Base-by-base conservation (phyloP, 1,139 yeast genomes). In the Pichia sp. region DNA sequence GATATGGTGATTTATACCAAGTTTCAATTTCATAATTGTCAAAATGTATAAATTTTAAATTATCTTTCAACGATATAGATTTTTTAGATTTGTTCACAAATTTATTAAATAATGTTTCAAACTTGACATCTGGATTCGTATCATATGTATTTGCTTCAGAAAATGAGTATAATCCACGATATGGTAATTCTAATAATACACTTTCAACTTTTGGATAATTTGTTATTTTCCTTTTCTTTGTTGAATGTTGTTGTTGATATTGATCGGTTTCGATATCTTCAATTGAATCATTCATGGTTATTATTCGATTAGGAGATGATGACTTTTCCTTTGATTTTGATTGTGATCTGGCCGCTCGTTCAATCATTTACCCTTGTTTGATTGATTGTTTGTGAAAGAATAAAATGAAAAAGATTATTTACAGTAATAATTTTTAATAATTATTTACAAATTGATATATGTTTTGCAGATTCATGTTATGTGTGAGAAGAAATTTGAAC, bases 1-100 rank as follows among this genome's bases (percentile, higher is more conserved):
- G 97, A 64, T 88, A 93, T 1, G 98, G 98, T 0, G 97, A 85
- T 5, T 88, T 80, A 67, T 88, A 90, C 96, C 98, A 89, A 0
- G 97, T 88, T 56, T 84, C 85, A 30, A 91, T 87, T 65, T 84
- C 91, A 64, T 69, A 80, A 50, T 78, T 78, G 39, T 90, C 79
- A 58, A 91, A 82, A 59, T 82, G 86, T 29, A 91, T 84, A 48
- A 72, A 74, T 47, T 61, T 53, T 34, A 64, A 39, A 51, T 61
- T 64, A 44, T 55, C 50, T 1, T 59, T 58, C 13, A 60, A 58
- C 8, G 57, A 57, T 44, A 63, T 67, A 18, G 73, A 66, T 39
- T 65, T 63, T 45, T 60, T 67, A 18, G 73, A 66, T 38, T 65
- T 63, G 44, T 60, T 59, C 49, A 68, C 57, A 2, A 77, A 60